Percentiles rank a stretch among this genome's conserved stretches.
Evolutionary conservation across 2,329 filamentous ascomycete species (phyloP).

Genomic region (Colletotrichum sp.): DNA sequence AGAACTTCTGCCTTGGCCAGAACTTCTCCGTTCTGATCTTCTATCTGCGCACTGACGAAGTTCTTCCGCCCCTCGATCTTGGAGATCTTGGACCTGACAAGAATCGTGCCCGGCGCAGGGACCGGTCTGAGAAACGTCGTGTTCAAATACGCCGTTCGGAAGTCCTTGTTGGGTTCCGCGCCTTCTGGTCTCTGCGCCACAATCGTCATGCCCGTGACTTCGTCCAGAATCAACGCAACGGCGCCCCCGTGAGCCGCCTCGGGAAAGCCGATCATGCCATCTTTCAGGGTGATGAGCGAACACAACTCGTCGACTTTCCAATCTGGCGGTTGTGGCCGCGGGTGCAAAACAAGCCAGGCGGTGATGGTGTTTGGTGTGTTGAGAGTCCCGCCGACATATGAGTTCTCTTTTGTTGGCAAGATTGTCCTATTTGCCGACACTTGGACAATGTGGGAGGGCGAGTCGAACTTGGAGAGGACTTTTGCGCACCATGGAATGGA

Average conservation of each 20-base stretch:
- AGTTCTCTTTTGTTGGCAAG: conserved; percentile 25
- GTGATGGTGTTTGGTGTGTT: conserved; percentile 31
- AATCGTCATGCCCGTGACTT: conserved; percentile 39
- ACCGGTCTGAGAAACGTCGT: conserved; percentile 39
- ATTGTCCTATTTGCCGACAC: conserved; percentile 11
- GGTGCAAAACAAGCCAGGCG: conserved; percentile 42
- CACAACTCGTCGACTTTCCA: conserved; percentile 34
- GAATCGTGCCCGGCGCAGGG: conserved; percentile 31
- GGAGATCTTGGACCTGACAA: conserved; percentile 35
- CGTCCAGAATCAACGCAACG: conserved; percentile 40
- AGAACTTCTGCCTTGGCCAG: conserved; percentile 31
- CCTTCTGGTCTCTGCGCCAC: conserved; percentile 40
- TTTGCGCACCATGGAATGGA: conserved; percentile 40
- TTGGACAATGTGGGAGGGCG: conserved; percentile 1
- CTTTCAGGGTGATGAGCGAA: conserved; percentile 36
- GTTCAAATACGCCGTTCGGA: conserved; percentile 39
- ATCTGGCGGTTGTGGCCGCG: conserved; percentile 12
- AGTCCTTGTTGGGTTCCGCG: conserved; percentile 29
- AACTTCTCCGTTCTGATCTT: conserved; percentile 32
- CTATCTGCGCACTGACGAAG: conserved; percentile 34
- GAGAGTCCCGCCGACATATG: conserved; percentile 39
- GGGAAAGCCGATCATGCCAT: conserved; percentile 37
- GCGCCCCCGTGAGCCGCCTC: conserved; percentile 41
- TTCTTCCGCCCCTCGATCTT: conserved; percentile 39
- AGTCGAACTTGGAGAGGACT: conserved; percentile 33